Conservation (phyloP, 164 flowering plant species). For the Annona cherimola region DNA sequence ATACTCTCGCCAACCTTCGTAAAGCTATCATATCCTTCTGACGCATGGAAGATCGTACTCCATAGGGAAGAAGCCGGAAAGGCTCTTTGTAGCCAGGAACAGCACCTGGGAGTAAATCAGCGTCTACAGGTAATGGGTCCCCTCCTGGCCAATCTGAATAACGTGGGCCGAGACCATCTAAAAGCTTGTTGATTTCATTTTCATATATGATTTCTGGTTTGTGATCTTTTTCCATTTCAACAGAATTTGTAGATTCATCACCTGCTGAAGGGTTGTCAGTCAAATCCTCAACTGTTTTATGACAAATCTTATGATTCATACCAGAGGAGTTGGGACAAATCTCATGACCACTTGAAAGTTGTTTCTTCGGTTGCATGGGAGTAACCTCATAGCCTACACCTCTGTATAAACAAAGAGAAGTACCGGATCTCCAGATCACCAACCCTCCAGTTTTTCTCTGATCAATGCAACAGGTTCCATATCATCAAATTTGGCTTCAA, state of each 20-base stretch:
- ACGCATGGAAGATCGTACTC: conserved; percentile 57
- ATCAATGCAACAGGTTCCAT: conserved; percentile 7
- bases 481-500: not conserved
- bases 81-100: conserved; percentile 76
- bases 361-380: conserved; percentile 29
- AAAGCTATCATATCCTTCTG: conserved; percentile 59
- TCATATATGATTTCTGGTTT: conserved; percentile 60
- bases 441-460: conserved; percentile 95
- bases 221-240: conserved; percentile 20
- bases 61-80: conserved; percentile 87
- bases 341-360: conserved; percentile 21
- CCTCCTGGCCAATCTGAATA: conserved; percentile 82
- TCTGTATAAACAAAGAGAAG: conserved; percentile 69
- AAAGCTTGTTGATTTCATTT: conserved; percentile 69
- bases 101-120: conserved; percentile 75
- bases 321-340: conserved; percentile 15
- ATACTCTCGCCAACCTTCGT: conserved; percentile 64
- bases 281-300: conserved; percentile 13
- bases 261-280: conserved; percentile 15
- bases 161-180: conserved; percentile 82
- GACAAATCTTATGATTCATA: not conserved
- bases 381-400: conserved; percentile 69
- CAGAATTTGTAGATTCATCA: conserved; percentile 10
- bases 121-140: conserved; percentile 90
- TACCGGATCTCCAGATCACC: conserved; percentile 95